phyloP scores from a whole-genome alignment of 768 basidiomycete species.

The Pleurotus pulmonarius region DNA sequence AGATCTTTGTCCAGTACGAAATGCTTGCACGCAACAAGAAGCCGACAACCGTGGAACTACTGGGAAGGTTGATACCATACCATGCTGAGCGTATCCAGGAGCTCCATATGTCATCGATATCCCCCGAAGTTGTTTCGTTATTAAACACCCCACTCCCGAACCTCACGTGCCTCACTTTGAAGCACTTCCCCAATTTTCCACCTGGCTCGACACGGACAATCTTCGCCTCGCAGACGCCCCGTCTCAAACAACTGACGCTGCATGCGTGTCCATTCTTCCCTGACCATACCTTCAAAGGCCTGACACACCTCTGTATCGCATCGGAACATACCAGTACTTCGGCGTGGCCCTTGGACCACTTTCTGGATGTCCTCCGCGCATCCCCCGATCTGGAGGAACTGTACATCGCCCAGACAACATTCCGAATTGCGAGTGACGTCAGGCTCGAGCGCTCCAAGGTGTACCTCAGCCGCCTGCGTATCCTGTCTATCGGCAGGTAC shows the following conservation, averaged over 20 bases:
- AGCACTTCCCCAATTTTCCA: background rate
- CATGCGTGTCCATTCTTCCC: background rate
- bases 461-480: background rate
- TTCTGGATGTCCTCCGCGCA: background rate
- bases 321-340: background rate
- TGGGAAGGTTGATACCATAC: background rate
- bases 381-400: background rate
- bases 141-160: background rate
- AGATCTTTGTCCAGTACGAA: background rate
- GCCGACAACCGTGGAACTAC: background rate
- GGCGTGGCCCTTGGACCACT: background rate
- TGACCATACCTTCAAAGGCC: background rate
- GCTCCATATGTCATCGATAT: background rate
- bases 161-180: background rate
- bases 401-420: background rate
- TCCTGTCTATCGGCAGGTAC: background rate
- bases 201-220: background rate
- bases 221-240: background rate
- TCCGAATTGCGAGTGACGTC: background rate
- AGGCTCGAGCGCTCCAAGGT: background rate
- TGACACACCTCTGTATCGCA: background rate
- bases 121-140: background rate
- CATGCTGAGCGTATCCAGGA: background rate
- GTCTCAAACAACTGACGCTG: background rate
- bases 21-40: background rate